Percentiles rank a stretch among this genome's conserved stretches.
phyloP scores from a whole-genome alignment of 2,329 filamentous ascomycete species.

The Zasmidium cellare region DNA sequence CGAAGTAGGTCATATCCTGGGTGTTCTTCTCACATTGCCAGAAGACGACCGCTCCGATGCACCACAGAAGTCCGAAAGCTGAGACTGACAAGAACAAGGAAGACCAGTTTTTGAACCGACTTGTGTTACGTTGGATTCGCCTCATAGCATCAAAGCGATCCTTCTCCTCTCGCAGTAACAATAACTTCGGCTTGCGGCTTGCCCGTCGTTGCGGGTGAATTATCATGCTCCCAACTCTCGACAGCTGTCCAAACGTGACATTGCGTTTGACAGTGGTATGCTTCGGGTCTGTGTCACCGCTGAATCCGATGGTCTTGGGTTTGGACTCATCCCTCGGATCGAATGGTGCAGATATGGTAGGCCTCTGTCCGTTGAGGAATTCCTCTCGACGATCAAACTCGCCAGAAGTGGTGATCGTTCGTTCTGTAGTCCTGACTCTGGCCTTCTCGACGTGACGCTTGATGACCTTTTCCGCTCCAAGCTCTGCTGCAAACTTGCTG shows the following conservation, averaged over 20 bases:
- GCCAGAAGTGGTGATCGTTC: constrained; percentile 54
- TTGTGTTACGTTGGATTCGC: constrained; percentile 67
- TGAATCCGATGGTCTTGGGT: constrained; percentile 16
- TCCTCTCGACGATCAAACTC: constrained; percentile 41
- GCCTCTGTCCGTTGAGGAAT: background rate
- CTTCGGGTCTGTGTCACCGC: constrained; percentile 5
- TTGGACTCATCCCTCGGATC: constrained; percentile 10
- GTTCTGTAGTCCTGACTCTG: constrained; percentile 55
- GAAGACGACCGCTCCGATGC: constrained; percentile 76
- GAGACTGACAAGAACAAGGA: constrained; percentile 67
- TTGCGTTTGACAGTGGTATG: background rate
- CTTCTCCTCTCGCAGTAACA: constrained; percentile 57
- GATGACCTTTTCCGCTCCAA: constrained; percentile 63
- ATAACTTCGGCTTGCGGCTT: constrained; percentile 45
- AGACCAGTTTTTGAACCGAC: constrained; percentile 70
- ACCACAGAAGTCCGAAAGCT: constrained; percentile 75
- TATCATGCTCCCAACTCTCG: constrained; percentile 21
- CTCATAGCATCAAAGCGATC: constrained; percentile 59
- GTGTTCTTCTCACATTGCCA: constrained; percentile 57
- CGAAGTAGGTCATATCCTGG: constrained; percentile 69
- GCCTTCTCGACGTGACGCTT: constrained; percentile 58
- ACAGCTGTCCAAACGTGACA: constrained; percentile 14
- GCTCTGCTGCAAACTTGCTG: constrained; percentile 62
- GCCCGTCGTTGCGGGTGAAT: constrained; percentile 14
- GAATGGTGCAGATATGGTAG: constrained; percentile 17